These are phyloP conservation scores for Xylariaceae sp. DNA, from an alignment of 2,329 filamentous ascomycete species.

Conservation along the genomic window DNA sequence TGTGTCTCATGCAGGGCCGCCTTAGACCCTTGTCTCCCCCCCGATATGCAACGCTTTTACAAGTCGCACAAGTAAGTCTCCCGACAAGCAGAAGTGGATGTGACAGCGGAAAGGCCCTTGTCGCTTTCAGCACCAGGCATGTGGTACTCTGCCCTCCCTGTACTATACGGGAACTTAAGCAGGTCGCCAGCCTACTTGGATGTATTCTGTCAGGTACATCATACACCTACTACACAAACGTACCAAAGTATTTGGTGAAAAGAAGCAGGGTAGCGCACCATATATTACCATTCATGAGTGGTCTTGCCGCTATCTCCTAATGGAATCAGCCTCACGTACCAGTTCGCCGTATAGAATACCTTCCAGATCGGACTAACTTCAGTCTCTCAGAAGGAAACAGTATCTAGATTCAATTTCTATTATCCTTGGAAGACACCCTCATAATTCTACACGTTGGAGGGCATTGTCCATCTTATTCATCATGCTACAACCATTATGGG, in stretches of 20 bases:
- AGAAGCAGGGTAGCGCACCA: conserved; percentile 2
- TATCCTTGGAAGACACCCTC: neutral
- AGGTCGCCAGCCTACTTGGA: conserved; percentile 13
- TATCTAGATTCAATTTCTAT: neutral
- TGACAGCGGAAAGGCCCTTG: conserved; percentile 2
- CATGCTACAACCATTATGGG: neutral
- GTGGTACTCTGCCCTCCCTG: conserved; percentile 1
- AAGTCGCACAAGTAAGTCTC: conserved; percentile 11
- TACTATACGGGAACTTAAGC: conserved; percentile 14
- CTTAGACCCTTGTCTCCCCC: neutral
- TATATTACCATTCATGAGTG: conserved; percentile 1
- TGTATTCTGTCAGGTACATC: neutral
- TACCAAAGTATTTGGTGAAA: conserved; percentile 1
- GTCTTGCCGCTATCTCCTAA: conserved; percentile 8
- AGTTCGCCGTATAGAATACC: conserved; percentile 1
- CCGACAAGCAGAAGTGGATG: conserved; percentile 12
- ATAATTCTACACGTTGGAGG: neutral
- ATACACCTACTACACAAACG: neutral
- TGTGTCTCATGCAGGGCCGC: neutral
- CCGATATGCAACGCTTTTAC: neutral
- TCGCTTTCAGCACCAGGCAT: conserved; percentile 1
- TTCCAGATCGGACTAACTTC: neutral
- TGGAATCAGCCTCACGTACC: conserved; percentile 14
- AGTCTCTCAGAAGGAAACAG: neutral
- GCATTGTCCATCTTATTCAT: too few species aligned